phyloP scores from a whole-genome alignment of 179 eudicot genomes.

The Vitellaria paradoxa region DNA sequence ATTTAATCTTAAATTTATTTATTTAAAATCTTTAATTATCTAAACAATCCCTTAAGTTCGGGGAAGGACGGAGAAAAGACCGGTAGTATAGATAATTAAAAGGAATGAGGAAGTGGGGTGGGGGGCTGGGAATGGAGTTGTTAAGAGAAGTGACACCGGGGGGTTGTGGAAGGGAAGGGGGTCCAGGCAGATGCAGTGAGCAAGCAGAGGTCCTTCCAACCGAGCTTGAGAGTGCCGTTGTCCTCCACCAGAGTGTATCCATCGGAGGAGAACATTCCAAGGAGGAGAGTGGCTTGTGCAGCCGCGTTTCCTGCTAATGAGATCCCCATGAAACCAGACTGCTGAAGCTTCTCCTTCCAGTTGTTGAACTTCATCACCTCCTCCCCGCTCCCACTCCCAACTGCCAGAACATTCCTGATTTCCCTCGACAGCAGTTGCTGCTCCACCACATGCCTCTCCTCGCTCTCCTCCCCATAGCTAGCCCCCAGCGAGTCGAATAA shows the following conservation, averaged over 20 bases:
- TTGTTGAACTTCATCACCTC: conserved; percentile 53
- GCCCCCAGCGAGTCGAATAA: conserved; percentile 79
- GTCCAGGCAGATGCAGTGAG: conserved; percentile 88
- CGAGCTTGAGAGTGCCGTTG: conserved; percentile 73
- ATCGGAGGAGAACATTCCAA: conserved; percentile 82
- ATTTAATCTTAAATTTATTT: no score
- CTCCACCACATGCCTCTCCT: conserved; percentile 75
- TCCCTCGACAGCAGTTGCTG: conserved; percentile 74
- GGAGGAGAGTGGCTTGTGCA: conserved; percentile 72
- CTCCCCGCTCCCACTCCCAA: conserved; percentile 37
- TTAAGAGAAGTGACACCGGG: no score
- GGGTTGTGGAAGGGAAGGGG: conserved; percentile 22
- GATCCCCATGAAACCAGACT: conserved; percentile 59
- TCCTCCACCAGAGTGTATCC: conserved; percentile 81
- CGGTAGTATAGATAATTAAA: no score
- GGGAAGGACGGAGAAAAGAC: no score
- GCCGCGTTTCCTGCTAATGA: conserved; percentile 82
- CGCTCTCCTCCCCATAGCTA: conserved; percentile 68
- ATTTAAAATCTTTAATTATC: no score
- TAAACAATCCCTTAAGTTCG: no score
- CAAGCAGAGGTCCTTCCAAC: conserved; percentile 83
- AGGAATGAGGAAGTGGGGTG: no score
- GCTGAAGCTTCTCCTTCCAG: conserved; percentile 75
- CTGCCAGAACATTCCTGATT: conserved; percentile 63
- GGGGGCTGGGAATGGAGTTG: no score